phyloP scores from a whole-genome alignment of 176 grass and related monocot species.

The Lolium multiflorum region DNA sequence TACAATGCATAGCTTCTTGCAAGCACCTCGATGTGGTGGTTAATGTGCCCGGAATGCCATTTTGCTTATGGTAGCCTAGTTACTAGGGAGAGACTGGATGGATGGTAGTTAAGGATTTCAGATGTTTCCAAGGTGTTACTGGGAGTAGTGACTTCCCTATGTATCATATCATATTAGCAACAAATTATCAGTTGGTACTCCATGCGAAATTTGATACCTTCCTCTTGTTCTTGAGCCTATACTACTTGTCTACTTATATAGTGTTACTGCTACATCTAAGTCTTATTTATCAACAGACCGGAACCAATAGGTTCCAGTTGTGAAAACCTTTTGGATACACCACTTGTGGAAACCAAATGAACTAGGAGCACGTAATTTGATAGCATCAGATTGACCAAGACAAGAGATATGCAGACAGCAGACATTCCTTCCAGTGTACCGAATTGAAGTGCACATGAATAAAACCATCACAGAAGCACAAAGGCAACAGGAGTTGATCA shows the following conservation, averaged over 20 bases:
- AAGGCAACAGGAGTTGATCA: background rate
- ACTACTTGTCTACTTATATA: no score
- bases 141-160: background rate
- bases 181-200: background rate
- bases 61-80: background rate
- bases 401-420: background rate
- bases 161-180: background rate
- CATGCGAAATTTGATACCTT: background rate
- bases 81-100: background rate
- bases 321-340: background rate
- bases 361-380: background rate
- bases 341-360: background rate
- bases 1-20: no score
- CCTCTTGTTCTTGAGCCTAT: background rate
- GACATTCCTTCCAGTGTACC: background rate
- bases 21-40: no score
- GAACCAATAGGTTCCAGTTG: background rate
- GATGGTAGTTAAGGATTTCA: background rate
- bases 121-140: background rate
- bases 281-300: no score
- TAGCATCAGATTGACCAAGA: background rate
- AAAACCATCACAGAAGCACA: conserved; percentile 6
- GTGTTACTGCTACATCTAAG: no score
- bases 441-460: background rate
- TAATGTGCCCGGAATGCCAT: no score